A percentile compares a stretch with the other conserved stretches of the same genome.
These are phyloP conservation scores for Candolleomyces aberdarensis DNA, from an alignment of 768 basidiomycete species.

Conservation along the genomic window DNA sequence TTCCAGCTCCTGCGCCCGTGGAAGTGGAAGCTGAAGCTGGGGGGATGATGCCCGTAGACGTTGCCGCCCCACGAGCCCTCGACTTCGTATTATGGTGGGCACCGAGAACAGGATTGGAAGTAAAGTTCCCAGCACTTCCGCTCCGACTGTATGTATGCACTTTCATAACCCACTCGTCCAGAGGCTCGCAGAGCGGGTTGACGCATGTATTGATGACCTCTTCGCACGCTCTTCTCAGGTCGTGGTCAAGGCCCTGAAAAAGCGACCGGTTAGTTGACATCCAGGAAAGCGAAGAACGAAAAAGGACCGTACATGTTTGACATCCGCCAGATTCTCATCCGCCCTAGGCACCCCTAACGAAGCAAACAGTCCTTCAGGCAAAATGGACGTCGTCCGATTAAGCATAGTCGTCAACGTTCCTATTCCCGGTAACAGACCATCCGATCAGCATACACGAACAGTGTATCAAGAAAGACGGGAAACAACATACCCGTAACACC, in stretches of 20 bases:
- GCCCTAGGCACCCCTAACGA: slow-evolving; percentile 63
- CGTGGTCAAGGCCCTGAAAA: slow-evolving; percentile 77
- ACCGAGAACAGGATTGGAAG: slow-evolving; percentile 4
- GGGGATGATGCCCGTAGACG: slow-evolving; percentile 2
- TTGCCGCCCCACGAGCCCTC: slow-evolving; percentile 8
- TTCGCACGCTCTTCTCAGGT: slow-evolving; percentile 83
- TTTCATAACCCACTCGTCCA: slow-evolving; percentile 62
- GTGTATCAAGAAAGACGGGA: too few relatives aligned
- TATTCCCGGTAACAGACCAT: slow-evolving; percentile 12
- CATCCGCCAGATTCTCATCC: slow-evolving; percentile 63
- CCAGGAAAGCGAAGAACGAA: not conserved
- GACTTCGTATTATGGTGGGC: not conserved
- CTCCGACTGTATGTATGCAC: slow-evolving; percentile 26
- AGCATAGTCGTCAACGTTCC: slow-evolving; percentile 60
- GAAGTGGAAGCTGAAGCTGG: slow-evolving; percentile 6
- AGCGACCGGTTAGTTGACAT: not conserved
- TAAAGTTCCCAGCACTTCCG: not conserved
- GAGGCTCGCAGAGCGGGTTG: slow-evolving; percentile 50
- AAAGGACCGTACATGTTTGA: slow-evolving; percentile 56
- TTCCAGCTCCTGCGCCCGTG: slow-evolving; percentile 31
- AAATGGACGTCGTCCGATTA: slow-evolving; percentile 54
- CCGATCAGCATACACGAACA: too few relatives aligned
- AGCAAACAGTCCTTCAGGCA: slow-evolving; percentile 69
- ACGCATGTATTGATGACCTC: slow-evolving; percentile 69
- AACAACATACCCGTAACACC: slow-evolving; percentile 54